phyloP scores from a whole-genome alignment of 2,329 filamentous ascomycete species.

The Didymella exigua region DNA sequence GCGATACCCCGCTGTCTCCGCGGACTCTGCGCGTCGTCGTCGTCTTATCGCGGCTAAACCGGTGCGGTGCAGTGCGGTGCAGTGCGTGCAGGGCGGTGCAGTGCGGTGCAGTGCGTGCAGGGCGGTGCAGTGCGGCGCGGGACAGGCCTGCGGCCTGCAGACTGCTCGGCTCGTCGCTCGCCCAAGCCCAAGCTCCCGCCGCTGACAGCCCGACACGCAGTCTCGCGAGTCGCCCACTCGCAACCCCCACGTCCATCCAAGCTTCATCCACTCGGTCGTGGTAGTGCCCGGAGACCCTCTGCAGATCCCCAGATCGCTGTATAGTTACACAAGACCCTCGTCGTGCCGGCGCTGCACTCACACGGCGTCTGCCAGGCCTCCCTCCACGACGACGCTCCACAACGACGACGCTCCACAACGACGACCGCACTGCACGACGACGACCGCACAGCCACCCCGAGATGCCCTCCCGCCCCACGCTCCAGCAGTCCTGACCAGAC shows the following conservation, averaged over 20 bases:
- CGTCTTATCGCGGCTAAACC: no score
- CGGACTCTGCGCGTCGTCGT: no score
- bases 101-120: no score
- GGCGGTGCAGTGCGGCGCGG: no score
- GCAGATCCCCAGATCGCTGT: slow-evolving; percentile 5
- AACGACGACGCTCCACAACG: no score
- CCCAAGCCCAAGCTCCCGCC: slow-evolving; percentile 2
- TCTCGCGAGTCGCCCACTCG: slow-evolving; percentile 1
- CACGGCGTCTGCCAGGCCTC: not conserved
- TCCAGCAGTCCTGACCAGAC: slow-evolving; percentile 11
- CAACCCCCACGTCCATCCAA: not conserved
- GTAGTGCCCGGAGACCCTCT: slow-evolving; percentile 7
- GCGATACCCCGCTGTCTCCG: no score
- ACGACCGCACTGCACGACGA: no score
- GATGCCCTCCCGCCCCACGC: slow-evolving; percentile 13
- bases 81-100: no score
- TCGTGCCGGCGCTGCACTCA: not conserved
- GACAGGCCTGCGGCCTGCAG: no score
- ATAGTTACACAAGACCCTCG: slow-evolving; percentile 15
- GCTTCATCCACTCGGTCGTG: slow-evolving; percentile 4
- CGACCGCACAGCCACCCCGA: not conserved
- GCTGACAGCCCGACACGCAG: no score
- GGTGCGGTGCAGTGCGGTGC: no score
- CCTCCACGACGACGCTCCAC: not conserved
- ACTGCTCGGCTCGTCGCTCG: slow-evolving; percentile 8